Conservation (phyloP, 495 filamentous ascomycete genomes). For the Tuber aestivum region DNA sequence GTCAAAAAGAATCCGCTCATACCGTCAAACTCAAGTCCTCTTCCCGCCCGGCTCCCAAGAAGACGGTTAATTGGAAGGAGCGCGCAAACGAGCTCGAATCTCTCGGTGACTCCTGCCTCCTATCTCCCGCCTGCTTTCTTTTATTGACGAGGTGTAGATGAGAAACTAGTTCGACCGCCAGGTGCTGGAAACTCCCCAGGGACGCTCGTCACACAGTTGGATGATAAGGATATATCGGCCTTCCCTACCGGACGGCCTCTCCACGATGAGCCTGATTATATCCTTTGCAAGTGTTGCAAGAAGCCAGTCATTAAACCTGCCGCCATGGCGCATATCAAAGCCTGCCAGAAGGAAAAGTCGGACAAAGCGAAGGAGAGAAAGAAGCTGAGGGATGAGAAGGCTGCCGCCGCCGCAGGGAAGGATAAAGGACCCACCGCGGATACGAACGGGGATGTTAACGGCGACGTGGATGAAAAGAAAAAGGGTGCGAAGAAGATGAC, state of each 20-base stretch:
- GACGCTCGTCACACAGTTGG: constrained; percentile 65
- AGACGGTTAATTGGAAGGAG: constrained; percentile 38
- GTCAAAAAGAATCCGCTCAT: constrained; percentile 26
- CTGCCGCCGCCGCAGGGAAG: constrained; percentile 67
- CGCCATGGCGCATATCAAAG: constrained; percentile 59
- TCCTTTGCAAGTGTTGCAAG: constrained; percentile 79
- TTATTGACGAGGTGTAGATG: neutral
- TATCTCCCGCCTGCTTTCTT: neutral
- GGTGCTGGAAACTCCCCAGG: constrained; percentile 47
- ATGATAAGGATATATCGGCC: constrained; percentile 60
- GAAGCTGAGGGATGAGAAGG: constrained; percentile 67
- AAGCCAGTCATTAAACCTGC: constrained; percentile 60
- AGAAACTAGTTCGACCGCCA: constrained; percentile 44
- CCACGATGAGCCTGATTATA: constrained; percentile 59
- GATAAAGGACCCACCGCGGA: constrained; percentile 54
- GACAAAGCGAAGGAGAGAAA: constrained; percentile 72
- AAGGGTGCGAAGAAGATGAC: constrained; percentile 40
- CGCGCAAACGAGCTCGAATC: constrained; percentile 37
- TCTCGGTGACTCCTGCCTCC: constrained; percentile 14
- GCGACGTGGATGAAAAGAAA: constrained; percentile 49
- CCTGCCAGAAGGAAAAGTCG: constrained; percentile 67
- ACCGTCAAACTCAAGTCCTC: constrained; percentile 39
- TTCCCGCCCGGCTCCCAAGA: constrained; percentile 14
- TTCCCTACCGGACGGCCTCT: constrained; percentile 70
- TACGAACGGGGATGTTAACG: constrained; percentile 55